phyloP scores from a whole-genome alignment of 2,329 filamentous ascomycete species.

The Hypoxylon sp. region DNA sequence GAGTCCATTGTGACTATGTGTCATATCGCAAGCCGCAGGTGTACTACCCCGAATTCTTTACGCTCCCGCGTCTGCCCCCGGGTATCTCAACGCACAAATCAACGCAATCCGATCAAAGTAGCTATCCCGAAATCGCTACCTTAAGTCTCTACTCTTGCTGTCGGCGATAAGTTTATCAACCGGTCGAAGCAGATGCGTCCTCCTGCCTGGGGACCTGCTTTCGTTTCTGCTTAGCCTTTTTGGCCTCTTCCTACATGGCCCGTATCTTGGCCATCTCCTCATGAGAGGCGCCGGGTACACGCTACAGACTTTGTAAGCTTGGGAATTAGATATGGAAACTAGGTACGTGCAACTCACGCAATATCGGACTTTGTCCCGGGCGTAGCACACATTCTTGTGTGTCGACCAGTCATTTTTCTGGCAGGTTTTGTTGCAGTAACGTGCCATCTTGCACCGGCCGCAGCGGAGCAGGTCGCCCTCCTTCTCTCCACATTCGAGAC shows the following conservation, averaged over 20 bases:
- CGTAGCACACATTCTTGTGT: constrained; percentile 34
- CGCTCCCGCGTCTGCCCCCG: neutral
- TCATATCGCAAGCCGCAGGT: neutral
- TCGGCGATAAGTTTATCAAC: neutral
- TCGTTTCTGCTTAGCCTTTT: constrained; percentile 13
- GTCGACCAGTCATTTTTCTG: constrained; percentile 33
- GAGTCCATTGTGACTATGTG: neutral
- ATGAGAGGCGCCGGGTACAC: constrained; percentile 5
- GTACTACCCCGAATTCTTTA: neutral
- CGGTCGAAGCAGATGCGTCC: neutral
- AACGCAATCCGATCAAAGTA: neutral
- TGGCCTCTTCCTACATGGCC: constrained; percentile 9
- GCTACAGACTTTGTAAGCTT: constrained; percentile 23
- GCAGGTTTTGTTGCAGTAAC: constrained; percentile 39
- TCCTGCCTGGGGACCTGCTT: neutral
- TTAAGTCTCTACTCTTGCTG: neutral
- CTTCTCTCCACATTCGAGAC: constrained; percentile 31
- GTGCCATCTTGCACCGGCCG: constrained; percentile 34
- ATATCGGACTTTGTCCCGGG: constrained; percentile 13
- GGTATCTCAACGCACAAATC: neutral
- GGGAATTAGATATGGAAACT: neutral
- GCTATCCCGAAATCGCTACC: neutral
- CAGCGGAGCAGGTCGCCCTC: constrained; percentile 28
- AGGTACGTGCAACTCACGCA: constrained; percentile 34
- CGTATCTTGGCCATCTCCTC: neutral